Conservation (phyloP, 2,329 filamentous ascomycete genomes). For the Fusarium transvaalense region DNA sequence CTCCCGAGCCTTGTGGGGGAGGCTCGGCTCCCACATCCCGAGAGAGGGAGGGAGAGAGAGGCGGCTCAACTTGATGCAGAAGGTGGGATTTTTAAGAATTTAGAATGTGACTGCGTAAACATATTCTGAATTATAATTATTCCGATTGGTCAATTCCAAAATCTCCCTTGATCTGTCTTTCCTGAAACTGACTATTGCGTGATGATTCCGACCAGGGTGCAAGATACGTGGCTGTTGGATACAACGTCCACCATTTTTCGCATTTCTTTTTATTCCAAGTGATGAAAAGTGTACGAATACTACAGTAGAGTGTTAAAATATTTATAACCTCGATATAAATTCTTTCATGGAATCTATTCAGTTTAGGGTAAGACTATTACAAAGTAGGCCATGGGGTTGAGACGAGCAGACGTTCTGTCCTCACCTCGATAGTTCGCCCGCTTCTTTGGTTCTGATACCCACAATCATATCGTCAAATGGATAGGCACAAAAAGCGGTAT, state of each 20-base stretch:
- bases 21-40: slow-evolving; percentile 29
- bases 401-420: background rate
- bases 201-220: background rate
- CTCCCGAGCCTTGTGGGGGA: slow-evolving; percentile 7
- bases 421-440: no score
- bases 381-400: background rate
- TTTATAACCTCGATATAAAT: no score
- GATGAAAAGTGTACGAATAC: no score
- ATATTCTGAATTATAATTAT: background rate
- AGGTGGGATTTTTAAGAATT: background rate
- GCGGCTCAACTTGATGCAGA: background rate
- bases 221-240: background rate
- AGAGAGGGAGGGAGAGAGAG: no score
- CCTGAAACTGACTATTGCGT: background rate
- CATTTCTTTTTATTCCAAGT: background rate
- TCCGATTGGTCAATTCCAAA: background rate
- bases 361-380: background rate
- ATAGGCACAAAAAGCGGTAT: background rate
- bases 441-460: background rate
- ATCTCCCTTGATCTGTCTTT: background rate
- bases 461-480: background rate
- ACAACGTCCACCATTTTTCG: background rate
- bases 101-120: background rate
- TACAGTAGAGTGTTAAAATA: no score
- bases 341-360: background rate